Evolutionary conservation across 2,329 filamentous ascomycete genomes (phyloP).

Genomic region (Phoma herbarum): DNA sequence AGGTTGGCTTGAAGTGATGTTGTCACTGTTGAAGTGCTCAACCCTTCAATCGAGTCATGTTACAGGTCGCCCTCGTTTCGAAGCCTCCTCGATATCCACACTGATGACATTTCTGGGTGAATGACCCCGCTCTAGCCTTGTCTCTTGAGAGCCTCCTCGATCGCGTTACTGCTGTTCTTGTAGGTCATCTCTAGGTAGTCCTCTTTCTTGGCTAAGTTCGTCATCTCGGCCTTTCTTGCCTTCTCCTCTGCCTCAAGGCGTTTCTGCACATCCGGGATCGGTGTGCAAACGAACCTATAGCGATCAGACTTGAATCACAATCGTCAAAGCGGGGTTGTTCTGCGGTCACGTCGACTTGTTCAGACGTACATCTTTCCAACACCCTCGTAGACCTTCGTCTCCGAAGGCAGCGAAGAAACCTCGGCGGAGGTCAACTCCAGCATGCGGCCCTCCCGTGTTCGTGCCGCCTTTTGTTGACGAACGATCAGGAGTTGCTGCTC

Average conservation of each 20-base stretch:
- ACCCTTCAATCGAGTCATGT: background rate
- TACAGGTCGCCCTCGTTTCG: background rate
- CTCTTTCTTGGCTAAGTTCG: constrained; percentile 84
- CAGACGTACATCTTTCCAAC: constrained; percentile 87
- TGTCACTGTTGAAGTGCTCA: background rate
- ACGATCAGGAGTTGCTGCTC: constrained; percentile 93
- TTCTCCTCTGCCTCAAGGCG: constrained; percentile 79
- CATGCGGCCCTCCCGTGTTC: constrained; percentile 88
- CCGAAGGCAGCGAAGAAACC: constrained; percentile 75
- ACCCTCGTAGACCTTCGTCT: constrained; percentile 89
- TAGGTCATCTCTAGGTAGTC: constrained; percentile 94
- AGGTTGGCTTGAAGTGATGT: background rate
- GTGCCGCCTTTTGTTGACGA: constrained; percentile 81
- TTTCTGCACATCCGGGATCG: constrained; percentile 75
- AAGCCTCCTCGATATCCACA: background rate
- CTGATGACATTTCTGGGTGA: background rate
- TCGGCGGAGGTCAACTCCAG: constrained; percentile 87
- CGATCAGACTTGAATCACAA: background rate
- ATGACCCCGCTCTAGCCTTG: constrained; percentile 2
- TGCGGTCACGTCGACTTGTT: background rate
- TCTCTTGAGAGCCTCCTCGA: constrained; percentile 82
- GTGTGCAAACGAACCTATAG: constrained; percentile 85
- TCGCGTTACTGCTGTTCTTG: constrained; percentile 90
- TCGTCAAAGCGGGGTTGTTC: constrained; percentile 12
- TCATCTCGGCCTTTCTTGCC: constrained; percentile 78